Evolutionary conservation across 2,329 filamentous ascomycete genomes (phyloP).

Genomic region (Hansfordia pulvinata): DNA sequence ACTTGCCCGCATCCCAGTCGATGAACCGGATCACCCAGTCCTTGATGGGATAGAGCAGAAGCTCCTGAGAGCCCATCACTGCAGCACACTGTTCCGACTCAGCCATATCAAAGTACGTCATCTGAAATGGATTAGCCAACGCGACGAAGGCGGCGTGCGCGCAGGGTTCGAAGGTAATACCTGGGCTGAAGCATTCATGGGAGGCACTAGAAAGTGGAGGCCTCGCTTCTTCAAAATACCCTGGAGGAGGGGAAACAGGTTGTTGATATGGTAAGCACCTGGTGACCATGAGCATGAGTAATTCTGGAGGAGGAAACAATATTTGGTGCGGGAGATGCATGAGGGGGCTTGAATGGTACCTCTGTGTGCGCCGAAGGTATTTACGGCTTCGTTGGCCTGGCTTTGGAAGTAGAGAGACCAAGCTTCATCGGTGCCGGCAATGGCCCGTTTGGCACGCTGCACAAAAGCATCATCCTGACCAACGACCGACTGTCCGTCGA

Average conservation of each 20-base stretch:
- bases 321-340: no score
- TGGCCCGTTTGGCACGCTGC: conserved; percentile 50
- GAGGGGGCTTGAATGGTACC: no score
- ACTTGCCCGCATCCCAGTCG: conserved; percentile 55
- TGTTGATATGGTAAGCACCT: conserved; percentile 60
- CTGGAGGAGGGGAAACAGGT: conserved; percentile 67
- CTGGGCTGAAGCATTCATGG: conserved; percentile 80
- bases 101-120: conserved; percentile 63
- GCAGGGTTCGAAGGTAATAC: conserved; percentile 38
- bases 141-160: no score
- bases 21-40: conserved; percentile 55
- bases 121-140: no score
- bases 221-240: conserved; percentile 53
- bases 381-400: conserved; percentile 67
- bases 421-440: conserved; percentile 59
- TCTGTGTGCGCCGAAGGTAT: conserved; percentile 67
- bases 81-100: conserved; percentile 58
- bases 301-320: background rate
- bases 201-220: conserved; percentile 69
- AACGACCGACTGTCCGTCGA: conserved; percentile 73
- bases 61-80: conserved; percentile 72
- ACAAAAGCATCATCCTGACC: conserved; percentile 60
- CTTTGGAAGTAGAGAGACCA: conserved; percentile 81
- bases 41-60: conserved; percentile 73
- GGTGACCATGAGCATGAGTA: conserved; percentile 6